These are phyloP conservation scores for Clonostachys chloroleuca DNA, from an alignment of 2,329 filamentous ascomycete species.

Conservation along the genomic window DNA sequence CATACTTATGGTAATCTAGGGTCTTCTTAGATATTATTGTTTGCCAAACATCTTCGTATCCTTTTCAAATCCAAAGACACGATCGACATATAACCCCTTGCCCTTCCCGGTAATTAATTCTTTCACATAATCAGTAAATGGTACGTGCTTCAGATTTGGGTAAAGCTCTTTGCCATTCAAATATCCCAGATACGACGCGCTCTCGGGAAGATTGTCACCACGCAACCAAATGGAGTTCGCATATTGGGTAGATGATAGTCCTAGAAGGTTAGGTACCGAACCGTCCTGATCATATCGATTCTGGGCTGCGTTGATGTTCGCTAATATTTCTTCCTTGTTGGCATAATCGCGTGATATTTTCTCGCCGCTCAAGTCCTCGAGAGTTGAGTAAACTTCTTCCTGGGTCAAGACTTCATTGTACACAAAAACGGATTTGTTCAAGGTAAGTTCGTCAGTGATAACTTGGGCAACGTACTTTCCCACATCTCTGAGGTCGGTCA, in stretches of 20 bases:
- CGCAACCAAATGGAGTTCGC: too few relatives aligned
- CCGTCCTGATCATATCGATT: too few relatives aligned
- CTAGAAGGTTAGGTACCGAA: too few relatives aligned
- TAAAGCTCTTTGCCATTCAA: neutral
- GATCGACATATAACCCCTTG: too few relatives aligned
- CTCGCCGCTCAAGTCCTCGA: neutral
- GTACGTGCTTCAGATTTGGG: neutral
- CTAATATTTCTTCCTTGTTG: neutral
- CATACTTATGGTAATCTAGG: too few relatives aligned
- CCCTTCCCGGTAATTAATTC: too few relatives aligned
- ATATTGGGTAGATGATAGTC: too few relatives aligned
- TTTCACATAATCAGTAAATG: too few relatives aligned
- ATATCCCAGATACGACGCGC: neutral
- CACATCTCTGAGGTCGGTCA: neutral
- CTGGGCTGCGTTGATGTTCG: too few relatives aligned
- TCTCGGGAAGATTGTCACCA: neutral
- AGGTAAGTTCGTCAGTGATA: neutral
- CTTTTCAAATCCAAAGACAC: too few relatives aligned
- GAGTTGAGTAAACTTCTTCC: neutral
- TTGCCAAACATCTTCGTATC: too few relatives aligned
- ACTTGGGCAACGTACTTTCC: neutral
- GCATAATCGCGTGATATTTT: neutral
- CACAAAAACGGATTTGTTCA: neutral
- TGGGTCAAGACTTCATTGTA: neutral
- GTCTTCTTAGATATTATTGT: too few relatives aligned